Conservation (phyloP, 192 early-diverging fungal species). For the Backusella liffmaniae region DNA sequence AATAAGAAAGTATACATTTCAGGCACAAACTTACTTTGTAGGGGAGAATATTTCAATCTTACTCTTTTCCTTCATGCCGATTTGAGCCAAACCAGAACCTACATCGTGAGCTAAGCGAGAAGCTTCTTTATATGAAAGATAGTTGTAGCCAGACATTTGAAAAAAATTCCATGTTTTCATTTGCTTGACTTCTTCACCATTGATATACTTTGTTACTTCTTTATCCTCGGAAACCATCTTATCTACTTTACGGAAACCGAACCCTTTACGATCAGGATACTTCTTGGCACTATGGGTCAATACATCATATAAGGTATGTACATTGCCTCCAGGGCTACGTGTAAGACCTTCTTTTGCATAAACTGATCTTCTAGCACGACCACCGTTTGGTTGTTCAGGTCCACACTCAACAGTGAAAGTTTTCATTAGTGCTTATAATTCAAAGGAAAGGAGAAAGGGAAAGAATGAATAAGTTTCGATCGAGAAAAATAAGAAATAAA, state of each 20-base stretch:
- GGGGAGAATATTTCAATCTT: constrained; percentile 70
- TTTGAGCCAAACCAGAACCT: constrained; percentile 70
- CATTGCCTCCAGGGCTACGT: constrained; percentile 38
- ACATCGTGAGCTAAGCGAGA: constrained; percentile 49
- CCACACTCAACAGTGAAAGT: constrained; percentile 24
- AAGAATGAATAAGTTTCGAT: neutral
- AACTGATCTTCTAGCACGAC: constrained; percentile 44
- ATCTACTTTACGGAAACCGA: constrained; percentile 72
- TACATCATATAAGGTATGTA: constrained; percentile 74
- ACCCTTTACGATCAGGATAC: constrained; percentile 57
- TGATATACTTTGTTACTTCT: constrained; percentile 57
- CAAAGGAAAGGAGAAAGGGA: constrained; percentile 8
- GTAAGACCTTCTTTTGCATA: constrained; percentile 45
- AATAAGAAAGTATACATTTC: neutral
- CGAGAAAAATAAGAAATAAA: neutral
- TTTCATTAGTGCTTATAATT: constrained; percentile 23
- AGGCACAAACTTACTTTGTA: constrained; percentile 52
- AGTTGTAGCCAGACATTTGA: constrained; percentile 76
- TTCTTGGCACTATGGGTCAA: constrained; percentile 54
- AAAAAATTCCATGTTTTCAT: constrained; percentile 85
- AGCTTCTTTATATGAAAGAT: constrained; percentile 78
- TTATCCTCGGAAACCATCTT: constrained; percentile 74
- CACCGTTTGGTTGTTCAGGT: constrained; percentile 28
- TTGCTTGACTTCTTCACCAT: constrained; percentile 58
- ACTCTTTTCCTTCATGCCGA: constrained; percentile 49